Evolutionary conservation across 495 filamentous ascomycete species (phyloP).

Genomic region (Tuber umbilicatum): DNA sequence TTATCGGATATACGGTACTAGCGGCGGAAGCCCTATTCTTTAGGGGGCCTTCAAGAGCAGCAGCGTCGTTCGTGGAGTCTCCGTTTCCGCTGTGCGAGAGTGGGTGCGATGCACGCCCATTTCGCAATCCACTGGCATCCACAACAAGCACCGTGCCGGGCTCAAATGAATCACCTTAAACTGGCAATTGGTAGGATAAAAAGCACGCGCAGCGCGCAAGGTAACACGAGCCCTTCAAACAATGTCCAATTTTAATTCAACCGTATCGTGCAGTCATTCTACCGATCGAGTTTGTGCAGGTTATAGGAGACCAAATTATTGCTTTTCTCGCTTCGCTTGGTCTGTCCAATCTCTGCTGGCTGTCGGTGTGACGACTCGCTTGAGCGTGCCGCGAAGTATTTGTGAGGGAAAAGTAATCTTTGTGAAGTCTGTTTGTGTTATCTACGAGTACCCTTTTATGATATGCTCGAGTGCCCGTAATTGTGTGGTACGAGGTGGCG

Average conservation of each 20-base stretch:
- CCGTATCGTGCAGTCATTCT: background rate
- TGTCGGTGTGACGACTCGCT: background rate
- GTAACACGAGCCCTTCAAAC: constrained; percentile 2
- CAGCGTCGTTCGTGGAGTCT: background rate
- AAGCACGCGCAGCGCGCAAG: background rate
- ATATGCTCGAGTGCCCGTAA: background rate
- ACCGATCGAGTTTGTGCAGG: background rate
- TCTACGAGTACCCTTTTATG: background rate
- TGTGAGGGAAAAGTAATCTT: background rate
- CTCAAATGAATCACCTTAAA: background rate
- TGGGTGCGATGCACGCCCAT: background rate
- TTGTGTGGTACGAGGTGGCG: background rate
- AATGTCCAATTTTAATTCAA: background rate
- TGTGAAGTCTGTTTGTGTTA: background rate
- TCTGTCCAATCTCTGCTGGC: constrained; percentile 2
- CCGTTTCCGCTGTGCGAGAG: background rate
- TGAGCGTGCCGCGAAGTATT: background rate
- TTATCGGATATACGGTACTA: background rate
- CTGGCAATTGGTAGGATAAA: background rate
- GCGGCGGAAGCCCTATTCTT: background rate
- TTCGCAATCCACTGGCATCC: background rate
- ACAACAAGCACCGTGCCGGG: background rate
- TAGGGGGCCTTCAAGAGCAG: background rate
- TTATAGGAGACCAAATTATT: background rate
- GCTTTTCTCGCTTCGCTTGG: constrained; percentile 1